Base-by-base conservation (phyloP, 441 rosid species). In the Populus tomentosa region DNA sequence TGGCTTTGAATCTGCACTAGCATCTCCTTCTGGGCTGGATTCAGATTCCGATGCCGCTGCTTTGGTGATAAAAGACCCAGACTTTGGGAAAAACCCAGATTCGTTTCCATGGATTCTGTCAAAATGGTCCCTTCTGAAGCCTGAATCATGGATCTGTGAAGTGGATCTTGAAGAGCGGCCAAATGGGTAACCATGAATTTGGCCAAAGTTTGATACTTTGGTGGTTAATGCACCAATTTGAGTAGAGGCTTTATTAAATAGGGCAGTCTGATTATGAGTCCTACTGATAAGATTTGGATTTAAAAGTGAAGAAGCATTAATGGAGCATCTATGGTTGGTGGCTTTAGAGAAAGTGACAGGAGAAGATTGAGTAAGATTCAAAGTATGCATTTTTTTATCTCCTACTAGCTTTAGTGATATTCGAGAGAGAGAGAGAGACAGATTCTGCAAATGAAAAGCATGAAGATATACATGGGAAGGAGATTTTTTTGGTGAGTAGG, bases 1-100 rank as follows among this genome's bases (percentile, higher is more conserved):
- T 7, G 86, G 75, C 71, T 85, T 85, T 42, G 85, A 69, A 78
- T 18, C 82, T 18, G 36, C 76, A 67, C 56, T n/a, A n/a, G 33
- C 40, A 21, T 84, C 93, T 67, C 81, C 86, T 73, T 84, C 92
- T 2, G 93, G 89, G 70, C 36, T 85, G 64, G 90, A 72, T 36
- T 83, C 91, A 6, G 95, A 74, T 14, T 76, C 80, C 24, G 83
- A 73, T 30, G 89, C 82, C 7, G 85, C 86, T 10, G 89, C 86
- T 78, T 40, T 80, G 33, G 89, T 61, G 67, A 87, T 32, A 69
- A 72, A 71, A 70, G 87, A 87, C 83, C 89, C 67, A 63, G 78
- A 9, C 78, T 81, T 85, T 32, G 84, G 24, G 65, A 81, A 82
- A 24, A 80, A 42, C 77, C 84, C 85, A 81, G 70, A 70, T 32